Conservation (phyloP, 306 rosid genomes). For the Quillaja saponaria region DNA sequence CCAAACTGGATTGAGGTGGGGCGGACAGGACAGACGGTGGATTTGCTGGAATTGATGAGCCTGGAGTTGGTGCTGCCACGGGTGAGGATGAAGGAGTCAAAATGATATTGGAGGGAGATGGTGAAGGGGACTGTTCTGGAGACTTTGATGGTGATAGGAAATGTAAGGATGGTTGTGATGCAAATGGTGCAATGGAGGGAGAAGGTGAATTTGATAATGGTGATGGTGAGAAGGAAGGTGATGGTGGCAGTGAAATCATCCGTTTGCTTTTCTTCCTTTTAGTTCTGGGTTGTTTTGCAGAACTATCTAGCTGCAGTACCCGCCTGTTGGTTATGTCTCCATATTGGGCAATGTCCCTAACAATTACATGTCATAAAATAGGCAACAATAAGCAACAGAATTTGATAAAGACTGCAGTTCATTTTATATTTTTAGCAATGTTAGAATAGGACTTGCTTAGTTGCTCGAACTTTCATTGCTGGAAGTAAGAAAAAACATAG, state of each 20-base stretch:
- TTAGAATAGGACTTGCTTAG: no score
- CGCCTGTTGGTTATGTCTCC: conserved; percentile 36
- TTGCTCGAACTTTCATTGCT: no score
- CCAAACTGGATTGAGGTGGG: conserved; percentile 33
- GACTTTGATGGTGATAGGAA: conserved; percentile 34
- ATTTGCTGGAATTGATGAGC: conserved; percentile 33
- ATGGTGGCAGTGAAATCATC: conserved; percentile 23
- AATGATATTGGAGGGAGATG: conserved; percentile 27
- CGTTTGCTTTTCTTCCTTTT: conserved; percentile 3
- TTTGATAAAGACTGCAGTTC: conserved; percentile 20
- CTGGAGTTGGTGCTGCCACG: conserved; percentile 34
- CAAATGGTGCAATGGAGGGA: conserved; percentile 26
- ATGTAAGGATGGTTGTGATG: conserved; percentile 39
- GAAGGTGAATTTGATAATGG: conserved; percentile 9
- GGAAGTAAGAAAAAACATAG: no score
- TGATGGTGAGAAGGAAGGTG: conserved; percentile 3
- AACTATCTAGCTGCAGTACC: conserved; percentile 37
- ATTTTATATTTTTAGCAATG: no score
- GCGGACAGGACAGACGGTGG: conserved; percentile 37
- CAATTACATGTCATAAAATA: conserved; percentile 17
- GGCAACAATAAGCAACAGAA: conserved; percentile 3
- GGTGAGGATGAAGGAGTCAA: conserved; percentile 47
- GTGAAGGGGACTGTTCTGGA: conserved; percentile 21
- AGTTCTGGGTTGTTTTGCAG: conserved; percentile 22
- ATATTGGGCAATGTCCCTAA: conserved; percentile 50